Conservation (phyloP, 768 basidiomycete genomes). For the Tricholoma furcatifolium region DNA sequence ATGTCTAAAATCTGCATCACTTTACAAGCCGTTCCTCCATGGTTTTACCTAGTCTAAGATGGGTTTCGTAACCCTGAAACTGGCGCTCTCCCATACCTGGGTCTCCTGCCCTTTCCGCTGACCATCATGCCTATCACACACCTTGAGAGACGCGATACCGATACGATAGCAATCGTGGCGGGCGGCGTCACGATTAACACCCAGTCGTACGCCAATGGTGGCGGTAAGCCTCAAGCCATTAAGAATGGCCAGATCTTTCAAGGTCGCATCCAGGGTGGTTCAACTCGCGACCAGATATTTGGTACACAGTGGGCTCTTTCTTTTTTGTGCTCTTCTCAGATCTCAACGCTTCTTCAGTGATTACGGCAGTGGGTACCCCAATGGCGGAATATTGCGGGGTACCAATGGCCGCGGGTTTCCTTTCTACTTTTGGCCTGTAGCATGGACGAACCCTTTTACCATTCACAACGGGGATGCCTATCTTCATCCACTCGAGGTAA, state of each 20-base stretch:
- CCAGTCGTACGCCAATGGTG: conserved; percentile 1
- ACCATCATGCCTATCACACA: background rate
- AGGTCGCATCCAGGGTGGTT: conserved; percentile 12
- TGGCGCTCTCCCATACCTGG: background rate
- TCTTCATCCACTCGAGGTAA: conserved; percentile 8
- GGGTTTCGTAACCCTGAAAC: conserved; percentile 5
- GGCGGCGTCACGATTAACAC: conserved; percentile 1
- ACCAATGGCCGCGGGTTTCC: conserved; percentile 10
- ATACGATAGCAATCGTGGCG: background rate
- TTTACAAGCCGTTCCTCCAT: too few species aligned
- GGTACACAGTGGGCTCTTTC: conserved; percentile 3
- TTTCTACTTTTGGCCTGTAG: conserved; percentile 14
- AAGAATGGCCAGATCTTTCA: conserved; percentile 2
- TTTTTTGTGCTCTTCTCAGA: background rate
- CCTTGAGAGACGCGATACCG: background rate
- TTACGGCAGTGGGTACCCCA: conserved; percentile 15
- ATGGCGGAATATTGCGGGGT: conserved; percentile 1
- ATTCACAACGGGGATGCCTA: background rate
- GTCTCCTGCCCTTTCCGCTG: background rate
- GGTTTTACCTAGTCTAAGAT: background rate
- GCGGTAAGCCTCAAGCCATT: conserved; percentile 5
- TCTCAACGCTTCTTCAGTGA: background rate
- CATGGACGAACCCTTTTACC: conserved; percentile 1
- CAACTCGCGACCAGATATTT: conserved; percentile 3
- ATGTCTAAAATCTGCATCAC: too few species aligned